These are phyloP conservation scores for Rubus idaeus DNA, from an alignment of 306 rosid species.

Conservation along the genomic window DNA sequence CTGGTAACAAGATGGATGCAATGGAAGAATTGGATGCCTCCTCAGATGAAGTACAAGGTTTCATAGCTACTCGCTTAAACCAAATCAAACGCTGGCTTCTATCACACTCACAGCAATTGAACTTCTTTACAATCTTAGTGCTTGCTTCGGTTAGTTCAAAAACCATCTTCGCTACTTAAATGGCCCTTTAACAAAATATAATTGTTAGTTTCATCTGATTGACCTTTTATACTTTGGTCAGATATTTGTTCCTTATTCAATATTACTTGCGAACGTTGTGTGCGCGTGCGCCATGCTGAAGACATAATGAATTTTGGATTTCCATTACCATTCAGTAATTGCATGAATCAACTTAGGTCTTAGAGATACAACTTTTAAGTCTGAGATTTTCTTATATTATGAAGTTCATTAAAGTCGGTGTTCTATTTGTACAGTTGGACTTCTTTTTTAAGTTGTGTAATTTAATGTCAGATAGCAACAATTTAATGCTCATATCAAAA, in stretches of 20 bases:
- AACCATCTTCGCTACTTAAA: conserved; percentile 23
- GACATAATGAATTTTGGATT: neutral
- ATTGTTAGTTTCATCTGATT: neutral
- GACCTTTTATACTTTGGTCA: neutral
- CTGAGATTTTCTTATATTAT: neutral
- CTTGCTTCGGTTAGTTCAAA: conserved; percentile 96
- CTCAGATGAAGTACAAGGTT: conserved; percentile 56
- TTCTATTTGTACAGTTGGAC: neutral
- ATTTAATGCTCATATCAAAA: neutral
- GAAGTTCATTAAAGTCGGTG: neutral
- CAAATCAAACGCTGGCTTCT: conserved; percentile 69
- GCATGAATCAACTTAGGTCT: neutral
- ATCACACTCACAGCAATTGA: conserved; percentile 80
- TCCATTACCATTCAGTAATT: neutral
- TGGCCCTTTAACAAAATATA: conserved; percentile 7
- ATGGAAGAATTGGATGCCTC: conserved; percentile 67
- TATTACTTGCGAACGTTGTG: neutral
- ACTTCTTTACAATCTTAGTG: conserved; percentile 70
- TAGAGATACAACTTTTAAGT: neutral
- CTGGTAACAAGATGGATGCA: conserved; percentile 62
- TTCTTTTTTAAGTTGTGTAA: neutral
- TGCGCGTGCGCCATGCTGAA: neutral
- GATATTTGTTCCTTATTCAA: neutral
- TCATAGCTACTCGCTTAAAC: conserved; percentile 48
- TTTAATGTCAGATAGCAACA: neutral